Conservation (phyloP, 371 early-diverging fungal genomes). For the Lichtheimia corymbifera region DNA sequence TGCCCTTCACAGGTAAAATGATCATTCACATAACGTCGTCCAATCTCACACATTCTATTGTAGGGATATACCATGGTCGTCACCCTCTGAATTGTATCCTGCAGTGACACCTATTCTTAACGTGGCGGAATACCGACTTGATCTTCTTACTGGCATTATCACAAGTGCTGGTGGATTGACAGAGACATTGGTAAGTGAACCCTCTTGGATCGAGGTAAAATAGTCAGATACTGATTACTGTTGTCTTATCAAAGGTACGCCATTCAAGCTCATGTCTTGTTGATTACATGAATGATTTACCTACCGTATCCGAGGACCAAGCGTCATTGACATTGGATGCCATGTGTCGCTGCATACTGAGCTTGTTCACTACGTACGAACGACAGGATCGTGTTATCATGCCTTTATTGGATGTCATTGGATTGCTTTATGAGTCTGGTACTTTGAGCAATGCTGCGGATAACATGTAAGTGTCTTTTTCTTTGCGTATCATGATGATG, state of each 20-base stretch:
- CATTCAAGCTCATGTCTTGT: conserved; percentile 65
- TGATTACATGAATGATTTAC: conserved; percentile 57
- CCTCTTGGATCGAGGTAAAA: background rate
- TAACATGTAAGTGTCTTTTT: conserved; percentile 28
- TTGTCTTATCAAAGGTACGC: conserved; percentile 52
- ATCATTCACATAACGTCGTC: background rate
- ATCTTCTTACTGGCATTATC: conserved; percentile 67
- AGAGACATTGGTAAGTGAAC: conserved; percentile 71
- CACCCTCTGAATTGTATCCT: conserved; percentile 68
- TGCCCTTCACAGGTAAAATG: conserved; percentile 17
- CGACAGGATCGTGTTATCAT: conserved; percentile 67
- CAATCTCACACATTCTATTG: conserved; percentile 2
- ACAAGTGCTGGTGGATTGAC: conserved; percentile 81
- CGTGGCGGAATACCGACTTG: conserved; percentile 58
- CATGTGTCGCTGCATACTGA: conserved; percentile 38
- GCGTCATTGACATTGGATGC: conserved; percentile 20
- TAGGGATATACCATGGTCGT: conserved; percentile 63
- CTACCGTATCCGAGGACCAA: conserved; percentile 18
- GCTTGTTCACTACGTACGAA: conserved; percentile 45
- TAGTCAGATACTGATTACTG: background rate
- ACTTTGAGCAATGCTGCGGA: conserved; percentile 41
- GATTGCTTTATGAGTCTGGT: conserved; percentile 64
- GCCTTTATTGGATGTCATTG: conserved; percentile 68
- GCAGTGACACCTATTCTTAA: conserved; percentile 58
- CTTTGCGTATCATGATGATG: background rate